Conservation (phyloP, 306 rosid species). For the Dicorynia guianensis region DNA sequence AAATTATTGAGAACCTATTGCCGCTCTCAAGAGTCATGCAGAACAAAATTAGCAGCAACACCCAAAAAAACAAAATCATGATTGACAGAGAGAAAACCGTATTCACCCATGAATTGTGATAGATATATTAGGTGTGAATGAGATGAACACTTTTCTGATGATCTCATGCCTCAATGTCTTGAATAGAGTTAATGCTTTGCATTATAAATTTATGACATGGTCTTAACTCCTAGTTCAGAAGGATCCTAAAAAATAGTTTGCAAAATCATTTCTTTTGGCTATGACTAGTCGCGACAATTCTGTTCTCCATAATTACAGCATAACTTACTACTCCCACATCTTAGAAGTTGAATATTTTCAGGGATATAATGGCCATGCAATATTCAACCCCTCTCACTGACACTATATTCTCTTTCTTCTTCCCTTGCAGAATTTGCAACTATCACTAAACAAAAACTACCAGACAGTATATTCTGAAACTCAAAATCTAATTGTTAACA, state of each 20-base stretch:
- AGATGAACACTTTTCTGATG: constrained; percentile 4
- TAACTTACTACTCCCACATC: neutral
- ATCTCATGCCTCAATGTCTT: neutral
- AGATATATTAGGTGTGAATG: neutral
- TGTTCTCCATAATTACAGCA: too few relatives aligned
- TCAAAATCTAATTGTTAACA: too few relatives aligned
- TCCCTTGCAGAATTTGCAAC: neutral
- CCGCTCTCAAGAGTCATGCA: constrained; percentile 4
- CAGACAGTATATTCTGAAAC: neutral
- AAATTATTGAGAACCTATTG: constrained; percentile 25
- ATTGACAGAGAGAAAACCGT: constrained; percentile 12
- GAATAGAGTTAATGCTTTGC: neutral
- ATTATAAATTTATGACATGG: neutral
- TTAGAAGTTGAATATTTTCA: too few relatives aligned
- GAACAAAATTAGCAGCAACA: neutral
- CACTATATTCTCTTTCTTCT: neutral
- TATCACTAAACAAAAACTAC: neutral
- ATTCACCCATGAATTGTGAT: constrained; percentile 11
- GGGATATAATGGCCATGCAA: neutral
- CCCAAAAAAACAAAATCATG: neutral
- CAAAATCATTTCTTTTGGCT: too few relatives aligned
- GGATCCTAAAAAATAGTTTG: neutral
- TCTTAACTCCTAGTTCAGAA: neutral
- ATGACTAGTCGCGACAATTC: too few relatives aligned
- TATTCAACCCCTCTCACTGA: neutral